Conservation (phyloP, 768 basidiomycete genomes). For the Tylopilus sp. region DNA sequence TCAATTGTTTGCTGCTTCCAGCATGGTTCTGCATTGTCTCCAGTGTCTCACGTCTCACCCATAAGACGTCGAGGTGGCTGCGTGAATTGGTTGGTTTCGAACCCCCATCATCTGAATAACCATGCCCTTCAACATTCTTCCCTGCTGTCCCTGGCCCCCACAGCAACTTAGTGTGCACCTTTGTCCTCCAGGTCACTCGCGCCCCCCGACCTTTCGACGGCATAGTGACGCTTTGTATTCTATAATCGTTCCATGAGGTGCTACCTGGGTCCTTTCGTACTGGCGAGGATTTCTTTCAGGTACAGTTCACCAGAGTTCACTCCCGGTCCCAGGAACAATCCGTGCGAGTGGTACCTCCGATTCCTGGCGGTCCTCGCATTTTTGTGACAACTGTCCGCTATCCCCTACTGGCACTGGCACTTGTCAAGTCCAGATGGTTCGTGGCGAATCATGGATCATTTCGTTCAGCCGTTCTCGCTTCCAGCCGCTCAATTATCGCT, state of each 20-base stretch:
- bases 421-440: too few species aligned
- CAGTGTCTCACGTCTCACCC: neutral
- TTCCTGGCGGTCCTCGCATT: neutral
- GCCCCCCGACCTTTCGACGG: neutral
- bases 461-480: neutral
- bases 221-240: slow-evolving; percentile 24
- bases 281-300: neutral
- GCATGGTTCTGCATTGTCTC: neutral
- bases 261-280: slow-evolving; percentile 2
- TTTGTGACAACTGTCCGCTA: neutral
- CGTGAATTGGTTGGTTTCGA: slow-evolving; percentile 6
- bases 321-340: too few species aligned
- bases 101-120: slow-evolving; percentile 9
- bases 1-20: neutral
- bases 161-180: neutral
- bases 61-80: neutral
- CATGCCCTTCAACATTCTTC: neutral
- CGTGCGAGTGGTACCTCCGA: too few species aligned
- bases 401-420: neutral
- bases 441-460: slow-evolving; percentile 1
- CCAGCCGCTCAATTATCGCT: slow-evolving; percentile 12
- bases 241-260: neutral
- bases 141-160: neutral
- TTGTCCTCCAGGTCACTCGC: neutral
- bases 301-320: neutral